Percentiles rank a stretch among this genome's conserved stretches.
Evolutionary conservation across 495 filamentous ascomycete genomes (phyloP).

Genomic region (Margaritispora aquatica): DNA sequence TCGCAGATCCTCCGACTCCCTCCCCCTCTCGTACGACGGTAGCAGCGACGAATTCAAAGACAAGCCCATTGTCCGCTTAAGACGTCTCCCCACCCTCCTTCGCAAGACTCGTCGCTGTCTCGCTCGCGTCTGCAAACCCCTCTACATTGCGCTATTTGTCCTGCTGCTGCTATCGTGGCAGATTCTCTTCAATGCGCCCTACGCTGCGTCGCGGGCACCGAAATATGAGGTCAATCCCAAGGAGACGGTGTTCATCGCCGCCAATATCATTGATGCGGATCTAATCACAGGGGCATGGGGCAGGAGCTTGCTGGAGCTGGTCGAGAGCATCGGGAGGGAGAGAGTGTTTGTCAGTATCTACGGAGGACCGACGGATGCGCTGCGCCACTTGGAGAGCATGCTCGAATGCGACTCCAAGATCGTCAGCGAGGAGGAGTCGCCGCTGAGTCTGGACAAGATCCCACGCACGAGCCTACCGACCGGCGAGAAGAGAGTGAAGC

Average conservation of each 20-base stretch:
- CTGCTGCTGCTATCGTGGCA: constrained; percentile 9
- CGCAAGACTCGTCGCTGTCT: constrained; percentile 2
- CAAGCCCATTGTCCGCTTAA: constrained; percentile 12
- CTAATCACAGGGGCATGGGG: constrained; percentile 65
- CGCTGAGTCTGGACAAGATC: constrained; percentile 45
- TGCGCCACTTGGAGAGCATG: constrained; percentile 32
- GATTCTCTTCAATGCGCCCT: constrained; percentile 14
- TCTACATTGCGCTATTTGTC: constrained; percentile 13
- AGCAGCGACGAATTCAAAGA: constrained; percentile 19
- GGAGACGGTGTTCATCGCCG: constrained; percentile 71
- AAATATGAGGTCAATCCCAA: constrained; percentile 29
- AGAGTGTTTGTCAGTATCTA: constrained; percentile 58
- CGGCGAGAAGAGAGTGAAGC: constrained; percentile 54
- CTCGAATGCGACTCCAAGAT: constrained; percentile 46
- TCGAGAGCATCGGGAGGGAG: constrained; percentile 51
- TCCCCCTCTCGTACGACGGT: neutral
- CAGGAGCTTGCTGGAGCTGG: constrained; percentile 49
- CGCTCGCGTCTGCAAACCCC: constrained; percentile 11
- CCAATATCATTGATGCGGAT: constrained; percentile 62
- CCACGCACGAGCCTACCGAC: constrained; percentile 53
- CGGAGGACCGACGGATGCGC: constrained; percentile 42
- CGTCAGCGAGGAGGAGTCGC: constrained; percentile 37
- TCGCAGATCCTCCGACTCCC: constrained; percentile 7
- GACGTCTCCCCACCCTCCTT: neutral
- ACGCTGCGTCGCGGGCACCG: constrained; percentile 9